Evolutionary conservation across 1,284 basidiomycete genomes (phyloP), one percentile per base, ranked within the genome.

Genomic region (Apiotrichum montevideense): DNA sequence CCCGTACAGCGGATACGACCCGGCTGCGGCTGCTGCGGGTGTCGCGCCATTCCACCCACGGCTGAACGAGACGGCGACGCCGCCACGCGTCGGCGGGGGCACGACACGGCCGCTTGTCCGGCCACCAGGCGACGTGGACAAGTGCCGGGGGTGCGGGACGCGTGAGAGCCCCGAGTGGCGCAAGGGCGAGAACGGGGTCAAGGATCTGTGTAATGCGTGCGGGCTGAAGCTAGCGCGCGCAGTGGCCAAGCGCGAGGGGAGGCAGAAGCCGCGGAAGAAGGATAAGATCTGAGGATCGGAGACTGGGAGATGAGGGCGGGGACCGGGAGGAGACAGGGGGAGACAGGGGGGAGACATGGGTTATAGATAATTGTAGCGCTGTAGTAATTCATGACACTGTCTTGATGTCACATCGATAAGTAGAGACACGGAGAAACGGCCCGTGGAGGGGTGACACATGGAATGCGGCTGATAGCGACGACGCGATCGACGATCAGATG

Each of bases 91-190:
- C 10, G 11, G 56, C 29, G 52, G 45, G 40, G 55, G 56, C 44
- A 39, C 52, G 34, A 62, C 56, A 9, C 55, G 68, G 42, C 69
- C 70, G 32, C 57, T 66, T 34, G 64, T 74, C 11, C 53, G 68
- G 59, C 82, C 89, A 11, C 88, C 89, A 0, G 81, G 82, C 39
- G 87, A 90, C 5, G 79, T 90, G 9, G 77, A 83, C 52, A 83
- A 83, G 63, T 95, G 91, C 75, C 82, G 86, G 13, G 88, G 86
- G 67, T 95, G 91, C 76, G 88, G 86, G 71, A 87, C 81, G 29
- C 87, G 85, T 11, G 85, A 86, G 53, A 91, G 88, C 66, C 93
- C 93, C 0, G 94, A 97, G 74, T 97, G 93, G 93, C 81, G 93
- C 67, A 92, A 95, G 74, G 90, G 71, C 35, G 76, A 76, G 55